A percentile compares a stretch with the other conserved stretches of the same genome.
These are phyloP conservation scores for Neofusicoccum kwambonambiense DNA, from an alignment of 2,329 filamentous ascomycete genomes.

Conservation along the genomic window DNA sequence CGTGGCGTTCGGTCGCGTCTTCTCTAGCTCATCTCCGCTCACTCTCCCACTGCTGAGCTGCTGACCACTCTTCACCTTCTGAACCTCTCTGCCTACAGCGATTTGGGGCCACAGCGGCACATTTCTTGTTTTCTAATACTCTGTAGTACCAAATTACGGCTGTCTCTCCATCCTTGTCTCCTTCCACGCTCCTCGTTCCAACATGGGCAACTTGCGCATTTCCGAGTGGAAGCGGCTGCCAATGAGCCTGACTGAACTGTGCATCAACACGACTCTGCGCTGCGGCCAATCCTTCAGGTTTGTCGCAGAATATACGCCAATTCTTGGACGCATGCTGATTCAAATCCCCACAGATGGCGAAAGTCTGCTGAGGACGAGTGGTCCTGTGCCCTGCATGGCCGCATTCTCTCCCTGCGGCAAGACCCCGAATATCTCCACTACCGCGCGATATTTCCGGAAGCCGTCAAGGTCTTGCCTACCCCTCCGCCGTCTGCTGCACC, in stretches of 20 bases:
- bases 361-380: slow-evolving; percentile 78
- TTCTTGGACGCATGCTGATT: not conserved
- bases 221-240: slow-evolving; percentile 86
- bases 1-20: slow-evolving; percentile 14
- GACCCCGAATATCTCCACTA: slow-evolving; percentile 78
- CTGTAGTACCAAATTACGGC: too few species aligned
- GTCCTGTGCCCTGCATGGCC: slow-evolving; percentile 83
- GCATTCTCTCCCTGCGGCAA: slow-evolving; percentile 81
- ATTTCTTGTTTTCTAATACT: too few species aligned
- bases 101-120: too few species aligned
- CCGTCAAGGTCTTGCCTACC: slow-evolving; percentile 33
- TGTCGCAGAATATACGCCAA: not conserved
- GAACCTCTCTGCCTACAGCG: too few species aligned
- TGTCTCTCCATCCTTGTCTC: not conserved
- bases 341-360: slow-evolving; percentile 66
- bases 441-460: slow-evolving; percentile 60
- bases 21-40: not conserved
- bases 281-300: slow-evolving; percentile 91
- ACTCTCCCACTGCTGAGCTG: not conserved
- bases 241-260: slow-evolving; percentile 78
- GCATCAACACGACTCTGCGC: slow-evolving; percentile 88
- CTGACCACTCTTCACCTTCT: not conserved
- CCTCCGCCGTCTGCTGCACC: slow-evolving; percentile 39
- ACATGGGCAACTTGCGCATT: slow-evolving; percentile 49
- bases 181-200: not conserved